Evolutionary conservation across 306 rosid genomes (phyloP).

Genomic region (Gleditsia sinensis): DNA sequence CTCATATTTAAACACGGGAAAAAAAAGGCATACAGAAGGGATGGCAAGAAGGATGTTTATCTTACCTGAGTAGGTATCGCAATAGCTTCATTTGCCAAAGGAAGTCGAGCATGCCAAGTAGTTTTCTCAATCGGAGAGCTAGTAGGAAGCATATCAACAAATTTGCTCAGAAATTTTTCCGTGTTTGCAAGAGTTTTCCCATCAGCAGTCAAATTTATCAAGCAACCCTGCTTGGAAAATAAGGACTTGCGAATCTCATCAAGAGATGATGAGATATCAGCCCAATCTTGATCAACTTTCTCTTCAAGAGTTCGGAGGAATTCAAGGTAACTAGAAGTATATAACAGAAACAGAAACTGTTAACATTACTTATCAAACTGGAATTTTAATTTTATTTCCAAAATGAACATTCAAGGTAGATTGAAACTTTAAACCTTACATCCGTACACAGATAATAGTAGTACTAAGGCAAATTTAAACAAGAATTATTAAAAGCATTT

Average conservation of each 20-base stretch:
- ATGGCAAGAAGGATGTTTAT: conserved; percentile 25
- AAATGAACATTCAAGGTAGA: conserved; percentile 8
- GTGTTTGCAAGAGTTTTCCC: conserved; percentile 58
- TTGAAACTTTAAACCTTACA: conserved; percentile 21
- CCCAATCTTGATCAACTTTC: conserved; percentile 91
- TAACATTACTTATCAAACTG: neutral
- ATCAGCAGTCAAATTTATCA: conserved; percentile 83
- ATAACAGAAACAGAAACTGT: conserved; percentile 21
- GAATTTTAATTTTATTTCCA: conserved; percentile 18
- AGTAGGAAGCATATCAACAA: conserved; percentile 77
- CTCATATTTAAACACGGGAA: conserved; percentile 29
- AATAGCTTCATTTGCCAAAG: conserved; percentile 79
- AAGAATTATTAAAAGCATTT: conserved; percentile 20
- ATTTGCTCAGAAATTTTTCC: conserved; percentile 65
- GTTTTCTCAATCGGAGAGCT: conserved; percentile 53
- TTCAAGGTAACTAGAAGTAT: conserved; percentile 74
- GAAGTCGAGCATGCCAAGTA: conserved; percentile 64
- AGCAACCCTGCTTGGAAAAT: conserved; percentile 74
- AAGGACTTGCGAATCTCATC: conserved; percentile 86
- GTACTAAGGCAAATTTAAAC: neutral
- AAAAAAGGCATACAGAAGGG: conserved; percentile 1
- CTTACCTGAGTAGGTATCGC: conserved; percentile 91
- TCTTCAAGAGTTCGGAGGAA: conserved; percentile 80
- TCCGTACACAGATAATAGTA: conserved; percentile 6
- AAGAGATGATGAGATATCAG: conserved; percentile 76